phyloP scores from a whole-genome alignment of 176 grass and related monocot species.

The Puccinellia tenuiflora region DNA sequence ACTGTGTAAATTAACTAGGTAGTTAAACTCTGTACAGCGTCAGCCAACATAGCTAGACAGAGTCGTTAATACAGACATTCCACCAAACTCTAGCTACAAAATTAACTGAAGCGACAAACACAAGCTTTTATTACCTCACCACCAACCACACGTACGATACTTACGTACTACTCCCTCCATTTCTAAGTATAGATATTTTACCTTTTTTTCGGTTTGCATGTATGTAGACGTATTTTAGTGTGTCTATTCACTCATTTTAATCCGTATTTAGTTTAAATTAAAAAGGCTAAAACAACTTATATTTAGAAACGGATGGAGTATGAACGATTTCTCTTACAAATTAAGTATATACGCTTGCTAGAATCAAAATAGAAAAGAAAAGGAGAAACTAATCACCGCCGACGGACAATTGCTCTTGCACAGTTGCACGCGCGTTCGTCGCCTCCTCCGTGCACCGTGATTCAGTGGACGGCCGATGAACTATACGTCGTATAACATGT shows the following conservation, averaged over 20 bases:
- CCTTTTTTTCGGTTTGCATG: too few relatives aligned
- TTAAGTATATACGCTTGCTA: too few relatives aligned
- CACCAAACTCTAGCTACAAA: not conserved
- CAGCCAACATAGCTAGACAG: not conserved
- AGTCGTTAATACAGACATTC: not conserved
- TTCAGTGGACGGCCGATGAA: not conserved
- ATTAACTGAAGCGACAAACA: too few relatives aligned
- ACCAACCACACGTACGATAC: not conserved
- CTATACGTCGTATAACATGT: not conserved
- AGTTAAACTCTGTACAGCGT: not conserved
- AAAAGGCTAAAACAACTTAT: too few relatives aligned
- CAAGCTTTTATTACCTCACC: constrained; percentile 4
- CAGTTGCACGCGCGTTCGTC: too few relatives aligned
- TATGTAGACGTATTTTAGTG: too few relatives aligned
- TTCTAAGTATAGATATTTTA: too few relatives aligned
- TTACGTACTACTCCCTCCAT: too few relatives aligned
- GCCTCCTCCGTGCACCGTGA: not conserved
- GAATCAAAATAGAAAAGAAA: not conserved
- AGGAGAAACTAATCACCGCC: not conserved
- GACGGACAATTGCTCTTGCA: not conserved
- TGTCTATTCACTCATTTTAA: too few relatives aligned
- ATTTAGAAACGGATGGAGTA: too few relatives aligned
- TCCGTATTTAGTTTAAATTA: too few relatives aligned
- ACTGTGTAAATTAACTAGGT: not conserved
- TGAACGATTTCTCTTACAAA: too few relatives aligned